Base-by-base conservation (phyloP, 805 yeast genomes). In the Kluyveromyces lactis region DNA sequence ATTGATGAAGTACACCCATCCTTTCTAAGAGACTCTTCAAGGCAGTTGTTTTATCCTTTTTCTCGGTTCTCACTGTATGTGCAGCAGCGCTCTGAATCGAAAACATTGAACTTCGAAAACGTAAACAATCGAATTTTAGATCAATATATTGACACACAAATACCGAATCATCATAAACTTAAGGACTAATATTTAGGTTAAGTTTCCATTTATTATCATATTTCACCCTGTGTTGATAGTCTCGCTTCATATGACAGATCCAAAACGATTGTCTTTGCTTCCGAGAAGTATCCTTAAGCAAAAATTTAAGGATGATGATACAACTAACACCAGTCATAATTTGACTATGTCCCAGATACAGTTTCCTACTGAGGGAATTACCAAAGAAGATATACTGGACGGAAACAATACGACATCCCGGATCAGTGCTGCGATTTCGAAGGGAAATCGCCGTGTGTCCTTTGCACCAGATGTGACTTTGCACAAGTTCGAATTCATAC, bases 381-480 rank as follows among this genome's bases (percentile, higher is more conserved):
- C 41, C 5, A 39, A 43, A 18, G 36, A 42, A 2, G 55, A 48
- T 2, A n/a, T 45, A 2, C 15, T 40, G 3, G 53, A 46, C n/a
- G 52, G 50, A 5, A 58, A 53, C 40, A 58, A 56, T 31, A 56
- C 61, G 3, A 58, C 61, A 4, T 54, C 60, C 2, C 49, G 47
- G 34, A 47, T 56, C 3, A 49, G 48, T 27, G 50, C 54, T 3
- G 19, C 49, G 5, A 51, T 46, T 24, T 39, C 39, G 9, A 55
- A 43, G 38, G 37, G 36, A 3, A 50, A 46, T 29, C 45, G 90
- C 42, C 60, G 90, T 18, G 90, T 83, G 4, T 78, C 86, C 4
- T 83, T 83, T 66, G 89, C 89, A 1, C 83, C 83, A 1, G 84
- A 78, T 48, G 85, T 79, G 0, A 78, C 82, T 3, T 64, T 79